Percentiles rank a stretch among this genome's conserved stretches.
phyloP scores from a whole-genome alignment of 306 rosid genomes.

The Pyrus bretschneideri region DNA sequence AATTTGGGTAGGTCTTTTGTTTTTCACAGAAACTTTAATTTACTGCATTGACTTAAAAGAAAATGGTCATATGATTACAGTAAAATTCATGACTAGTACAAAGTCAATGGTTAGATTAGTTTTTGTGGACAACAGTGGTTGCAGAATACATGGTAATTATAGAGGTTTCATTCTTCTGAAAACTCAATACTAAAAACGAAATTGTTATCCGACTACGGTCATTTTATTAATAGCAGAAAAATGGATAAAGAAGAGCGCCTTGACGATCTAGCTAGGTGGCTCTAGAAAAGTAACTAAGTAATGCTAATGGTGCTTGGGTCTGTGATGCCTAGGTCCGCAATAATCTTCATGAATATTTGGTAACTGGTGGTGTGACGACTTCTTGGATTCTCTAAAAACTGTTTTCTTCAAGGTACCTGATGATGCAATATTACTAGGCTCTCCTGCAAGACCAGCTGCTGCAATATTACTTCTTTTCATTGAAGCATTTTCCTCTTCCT shows the following conservation, averaged over 20 bases:
- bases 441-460: not conserved
- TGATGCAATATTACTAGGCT: conserved; percentile 12
- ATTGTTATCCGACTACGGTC: not conserved
- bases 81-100: not conserved
- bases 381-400: conserved; percentile 44
- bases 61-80: not conserved
- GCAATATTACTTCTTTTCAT: conserved; percentile 11
- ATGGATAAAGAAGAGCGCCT: not conserved
- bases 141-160: conserved; percentile 13
- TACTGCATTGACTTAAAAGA: not conserved
- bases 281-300: not conserved
- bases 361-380: conserved; percentile 44
- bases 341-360: conserved; percentile 74
- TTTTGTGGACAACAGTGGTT: not conserved
- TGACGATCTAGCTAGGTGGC: not conserved
- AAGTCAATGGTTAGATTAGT: not conserved
- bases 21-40: not conserved
- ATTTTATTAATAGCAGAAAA: not conserved
- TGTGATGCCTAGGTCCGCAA: conserved; percentile 60
- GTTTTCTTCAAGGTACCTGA: conserved; percentile 63
- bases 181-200: not conserved
- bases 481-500: conserved; percentile 29
- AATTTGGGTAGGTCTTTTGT: not conserved
- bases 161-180: not conserved
- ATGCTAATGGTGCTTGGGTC: conserved; percentile 48